Percentiles rank a stretch among this genome's conserved stretches.
Evolutionary conservation across 371 early-diverging fungal genomes (phyloP).

Genomic region (Mortierella sp.): DNA sequence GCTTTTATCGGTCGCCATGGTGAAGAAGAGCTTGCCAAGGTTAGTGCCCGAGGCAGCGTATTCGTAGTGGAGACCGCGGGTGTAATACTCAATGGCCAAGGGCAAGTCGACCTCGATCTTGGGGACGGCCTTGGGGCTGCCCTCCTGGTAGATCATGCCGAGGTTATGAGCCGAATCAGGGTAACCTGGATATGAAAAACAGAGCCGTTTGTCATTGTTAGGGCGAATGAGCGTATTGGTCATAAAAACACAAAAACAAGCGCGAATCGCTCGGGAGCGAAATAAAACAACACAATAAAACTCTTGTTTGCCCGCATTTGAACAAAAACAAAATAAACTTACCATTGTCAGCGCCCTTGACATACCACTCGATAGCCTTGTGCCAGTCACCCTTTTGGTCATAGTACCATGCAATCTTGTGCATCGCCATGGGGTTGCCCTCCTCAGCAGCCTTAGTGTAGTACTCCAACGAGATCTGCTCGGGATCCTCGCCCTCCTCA

Average conservation of each 20-base stretch:
- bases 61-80: conserved; percentile 67
- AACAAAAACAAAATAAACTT: conserved; percentile 13
- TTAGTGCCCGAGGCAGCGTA: conserved; percentile 68
- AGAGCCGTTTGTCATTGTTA: background rate
- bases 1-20: conserved; percentile 31
- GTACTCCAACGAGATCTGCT: conserved; percentile 65
- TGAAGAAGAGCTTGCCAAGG: conserved; percentile 44
- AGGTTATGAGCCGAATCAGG: conserved; percentile 75
- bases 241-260: background rate
- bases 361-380: conserved; percentile 66
- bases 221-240: background rate
- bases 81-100: conserved; percentile 64
- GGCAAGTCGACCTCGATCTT: conserved; percentile 63
- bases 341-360: conserved; percentile 68
- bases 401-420: conserved; percentile 69
- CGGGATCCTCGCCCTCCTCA: conserved; percentile 64
- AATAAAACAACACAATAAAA: background rate
- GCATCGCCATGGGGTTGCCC: conserved; percentile 74
- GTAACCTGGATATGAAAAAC: conserved; percentile 58
- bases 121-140: conserved; percentile 54
- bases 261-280: background rate
- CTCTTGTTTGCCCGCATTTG: background rate
- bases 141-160: conserved; percentile 71
- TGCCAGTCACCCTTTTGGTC: conserved; percentile 63
- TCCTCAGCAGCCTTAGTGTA: conserved; percentile 67